Base-by-base conservation (phyloP, 1,284 basidiomycete genomes). In the Cutaneotrichosporon cyanovorans region DNA sequence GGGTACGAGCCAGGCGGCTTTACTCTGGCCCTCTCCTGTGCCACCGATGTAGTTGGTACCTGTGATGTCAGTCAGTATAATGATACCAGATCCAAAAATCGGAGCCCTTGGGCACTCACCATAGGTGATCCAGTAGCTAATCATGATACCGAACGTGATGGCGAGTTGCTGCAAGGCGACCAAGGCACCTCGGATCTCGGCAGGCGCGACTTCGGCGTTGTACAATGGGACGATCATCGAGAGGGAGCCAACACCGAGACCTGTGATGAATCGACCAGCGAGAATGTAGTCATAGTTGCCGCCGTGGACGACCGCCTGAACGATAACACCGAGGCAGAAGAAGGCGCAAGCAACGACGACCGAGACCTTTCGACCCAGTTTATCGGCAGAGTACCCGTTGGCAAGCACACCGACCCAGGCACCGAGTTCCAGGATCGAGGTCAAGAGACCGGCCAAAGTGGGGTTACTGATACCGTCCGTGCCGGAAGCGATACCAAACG, bases 81-180 rank as follows among this genome's bases (percentile, higher is more conserved):
- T n/a, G 50, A 67, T 71, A 15, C 58, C 83, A 28, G 25, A 28
- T 7, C 7, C 7, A 12, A 28, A 28, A n/a, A n/a, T n/a, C n/a
- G n/a, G n/a, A n/a, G n/a, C n/a, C n/a, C n/a, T n/a, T n/a, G n/a
- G n/a, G n/a, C n/a, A n/a, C n/a, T n/a, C n/a, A n/a, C n/a, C n/a
- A n/a, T n/a, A n/a, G n/a, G n/a, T n/a, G 57, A 85, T 84, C 84
- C 84, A 87, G 75, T 85, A 87, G n/a, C 81, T 82, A 19, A 72
- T 41, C 35, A 61, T 53, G 46, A 61, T 61, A 32, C 59, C 59
- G 21, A 59, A 21, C 5, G 83, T 85, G 61, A 85, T 85, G 69
- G 83, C 81, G 18, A 86, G 73, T 61, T 87, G 84, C 58, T 83
- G 85, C 0, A 80, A 72, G 0, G 69, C 72, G 25, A 83, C 85